These are phyloP conservation scores for Panaeolus papilionaceus DNA, from an alignment of 768 basidiomycete genomes.

Conservation along the genomic window DNA sequence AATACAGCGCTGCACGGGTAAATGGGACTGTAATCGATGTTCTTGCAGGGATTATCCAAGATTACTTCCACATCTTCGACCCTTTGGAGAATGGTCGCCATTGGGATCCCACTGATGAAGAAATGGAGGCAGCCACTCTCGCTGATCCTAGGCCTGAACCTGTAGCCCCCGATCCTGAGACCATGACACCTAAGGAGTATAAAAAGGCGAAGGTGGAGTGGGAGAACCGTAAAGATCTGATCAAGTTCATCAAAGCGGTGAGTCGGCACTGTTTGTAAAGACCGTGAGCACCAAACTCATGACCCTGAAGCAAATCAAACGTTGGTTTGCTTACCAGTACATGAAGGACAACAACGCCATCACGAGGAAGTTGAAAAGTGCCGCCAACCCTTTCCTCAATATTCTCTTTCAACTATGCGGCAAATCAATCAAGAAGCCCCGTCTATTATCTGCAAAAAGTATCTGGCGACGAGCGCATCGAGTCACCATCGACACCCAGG, in stretches of 20 bases:
- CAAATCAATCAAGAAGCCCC: neutral
- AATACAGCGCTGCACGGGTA: no score
- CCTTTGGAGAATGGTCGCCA: neutral
- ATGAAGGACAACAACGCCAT: constrained; percentile 21
- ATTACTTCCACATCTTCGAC: constrained; percentile 9
- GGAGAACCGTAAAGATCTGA: neutral
- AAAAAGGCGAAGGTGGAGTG: neutral
- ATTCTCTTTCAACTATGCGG: constrained; percentile 13
- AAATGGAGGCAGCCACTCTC: neutral
- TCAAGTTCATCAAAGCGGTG: constrained; percentile 2
- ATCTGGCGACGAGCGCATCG: constrained; percentile 17
- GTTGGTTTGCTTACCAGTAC: constrained; percentile 24
- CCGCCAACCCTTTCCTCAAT: neutral
- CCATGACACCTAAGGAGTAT: neutral
- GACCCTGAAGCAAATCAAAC: constrained; percentile 24
- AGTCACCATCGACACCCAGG: constrained; percentile 4
- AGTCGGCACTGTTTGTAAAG: neutral
- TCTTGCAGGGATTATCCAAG: constrained; percentile 6
- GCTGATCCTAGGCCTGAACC: constrained; percentile 4
- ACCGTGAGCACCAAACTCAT: neutral
- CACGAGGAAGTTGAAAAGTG: constrained; percentile 3
- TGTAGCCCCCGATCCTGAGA: neutral
- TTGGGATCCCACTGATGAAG: constrained; percentile 1
- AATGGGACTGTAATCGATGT: neutral
- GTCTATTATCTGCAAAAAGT: constrained; percentile 9